Percentiles rank a stretch among this genome's conserved stretches.
These are phyloP conservation scores for Mycena venus DNA, from an alignment of 768 basidiomycete species.

Conservation along the genomic window DNA sequence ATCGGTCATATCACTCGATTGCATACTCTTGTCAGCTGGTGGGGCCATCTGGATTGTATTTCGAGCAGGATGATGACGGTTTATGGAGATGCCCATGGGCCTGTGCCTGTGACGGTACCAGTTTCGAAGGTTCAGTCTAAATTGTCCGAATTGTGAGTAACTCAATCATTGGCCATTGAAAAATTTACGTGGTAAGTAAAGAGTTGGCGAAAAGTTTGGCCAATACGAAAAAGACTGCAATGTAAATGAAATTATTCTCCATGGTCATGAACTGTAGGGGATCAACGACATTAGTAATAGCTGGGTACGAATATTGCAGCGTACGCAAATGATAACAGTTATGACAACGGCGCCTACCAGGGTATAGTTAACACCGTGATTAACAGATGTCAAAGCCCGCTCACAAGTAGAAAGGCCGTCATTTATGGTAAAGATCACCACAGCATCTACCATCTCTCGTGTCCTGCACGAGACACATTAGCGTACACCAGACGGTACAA, in stretches of 20 bases:
- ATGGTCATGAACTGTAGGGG: conserved; percentile 13
- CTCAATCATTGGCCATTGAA: not conserved
- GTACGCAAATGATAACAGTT: conserved; percentile 10
- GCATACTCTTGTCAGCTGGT: not conserved
- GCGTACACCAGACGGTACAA: not conserved
- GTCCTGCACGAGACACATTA: not conserved
- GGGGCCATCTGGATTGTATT: not conserved
- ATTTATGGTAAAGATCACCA: conserved; percentile 21
- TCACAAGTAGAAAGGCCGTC: conserved; percentile 16
- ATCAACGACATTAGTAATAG: not conserved
- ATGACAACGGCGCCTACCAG: conserved; percentile 1
- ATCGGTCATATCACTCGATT: not conserved
- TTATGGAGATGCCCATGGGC: conserved; percentile 11
- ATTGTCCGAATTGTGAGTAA: not conserved
- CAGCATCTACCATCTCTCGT: conserved; percentile 17
- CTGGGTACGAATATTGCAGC: not conserved
- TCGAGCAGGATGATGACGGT: not conserved
- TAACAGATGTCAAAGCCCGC: not conserved
- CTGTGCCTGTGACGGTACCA: conserved; percentile 17
- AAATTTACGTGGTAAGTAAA: conserved; percentile 16
- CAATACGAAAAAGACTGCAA: conserved; percentile 4
- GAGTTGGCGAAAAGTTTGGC: conserved; percentile 24
- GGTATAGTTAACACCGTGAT: not conserved
- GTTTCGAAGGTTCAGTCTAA: conserved; percentile 21
- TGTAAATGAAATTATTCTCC: conserved; percentile 13